Base-by-base conservation (phyloP, 192 early-diverging fungal genomes). In the Gigaspora rosea region DNA sequence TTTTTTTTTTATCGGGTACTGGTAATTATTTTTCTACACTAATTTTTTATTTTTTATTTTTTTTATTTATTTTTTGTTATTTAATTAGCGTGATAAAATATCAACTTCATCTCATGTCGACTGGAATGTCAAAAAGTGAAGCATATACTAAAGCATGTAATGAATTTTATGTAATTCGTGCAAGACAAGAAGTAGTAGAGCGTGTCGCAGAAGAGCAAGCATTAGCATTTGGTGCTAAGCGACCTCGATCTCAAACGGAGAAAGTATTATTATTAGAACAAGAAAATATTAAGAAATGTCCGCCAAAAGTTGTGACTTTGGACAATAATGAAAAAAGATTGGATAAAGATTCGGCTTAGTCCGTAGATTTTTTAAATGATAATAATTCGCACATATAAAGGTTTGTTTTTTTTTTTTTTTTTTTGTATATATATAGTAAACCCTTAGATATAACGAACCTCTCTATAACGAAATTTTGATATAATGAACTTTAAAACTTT, bases 141-240 rank as follows among this genome's bases (percentile, higher is more conserved):
- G 95, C 96, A 18, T 98, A 98, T 75, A 87, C 85, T 52, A 85
- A 86, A 63, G 93, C 93, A 27, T 91, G 94, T 15, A 69, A 78
- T 15, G 94, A 94, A 76, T 96, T 98, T 80, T 96, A 96, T 80
- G 79, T 80, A 66, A 80, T 90, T 68, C 90, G 96, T 57, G 92
- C 90, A 50, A 90, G 88, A 54, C 87, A 95, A 78, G 96, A 98
- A 76, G 78, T 86, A 36, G 88, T 91, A 78, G 86, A 86, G 66
- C 86, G 87, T 79, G 85, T 90, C 11, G 90, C 90, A 16, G 82
- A 86, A 68, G 86, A 89, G 75, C 88, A 92, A 79, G 83, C 83
- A 3, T 68, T 82, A 69, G 81, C 81, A 12, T 84, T 84, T 50
- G 83, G 83, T 51, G 62, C 74, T 36, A 59, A 36, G 22, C 20